Percentiles rank a stretch among this genome's conserved stretches.
phyloP scores from a whole-genome alignment of 2,329 filamentous ascomycete genomes.

The Emmonsia crescens region DNA sequence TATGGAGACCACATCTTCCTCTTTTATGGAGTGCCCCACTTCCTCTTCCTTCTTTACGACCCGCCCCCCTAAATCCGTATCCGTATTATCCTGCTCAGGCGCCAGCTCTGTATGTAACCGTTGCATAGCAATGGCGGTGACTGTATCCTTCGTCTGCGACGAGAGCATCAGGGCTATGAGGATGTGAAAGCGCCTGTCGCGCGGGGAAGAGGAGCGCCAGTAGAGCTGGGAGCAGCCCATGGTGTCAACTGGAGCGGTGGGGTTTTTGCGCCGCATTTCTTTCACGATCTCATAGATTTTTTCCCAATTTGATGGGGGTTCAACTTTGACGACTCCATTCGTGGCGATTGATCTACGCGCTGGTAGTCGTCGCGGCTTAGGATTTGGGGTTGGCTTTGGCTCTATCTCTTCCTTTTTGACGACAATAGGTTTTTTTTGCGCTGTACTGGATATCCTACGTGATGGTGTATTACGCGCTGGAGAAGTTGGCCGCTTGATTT shows the following conservation, averaged over 20 bases:
- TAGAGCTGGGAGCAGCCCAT: slow-evolving; percentile 69
- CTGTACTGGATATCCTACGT: neutral
- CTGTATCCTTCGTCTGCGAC: slow-evolving; percentile 86
- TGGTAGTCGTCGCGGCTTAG: slow-evolving; percentile 30
- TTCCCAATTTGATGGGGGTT: slow-evolving; percentile 73
- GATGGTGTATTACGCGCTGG: slow-evolving; percentile 9
- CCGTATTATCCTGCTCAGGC: slow-evolving; percentile 12
- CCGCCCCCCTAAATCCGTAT: slow-evolving; percentile 9
- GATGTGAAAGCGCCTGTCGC: slow-evolving; percentile 69
- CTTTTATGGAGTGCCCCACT: neutral
- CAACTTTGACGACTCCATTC: slow-evolving; percentile 26
- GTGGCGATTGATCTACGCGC: slow-evolving; percentile 31
- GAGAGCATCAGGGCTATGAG: slow-evolving; percentile 82
- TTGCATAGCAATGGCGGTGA: slow-evolving; percentile 73
- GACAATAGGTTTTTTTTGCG: neutral
- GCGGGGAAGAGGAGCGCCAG: slow-evolving; percentile 32
- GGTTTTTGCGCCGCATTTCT: slow-evolving; percentile 61
- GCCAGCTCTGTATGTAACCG: slow-evolving; percentile 64
- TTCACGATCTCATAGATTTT: slow-evolving; percentile 67
- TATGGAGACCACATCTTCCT: neutral
- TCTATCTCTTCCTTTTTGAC: neutral
- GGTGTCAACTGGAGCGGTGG: slow-evolving; percentile 77
- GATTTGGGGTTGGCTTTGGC: slow-evolving; percentile 16
- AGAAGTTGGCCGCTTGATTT: neutral
- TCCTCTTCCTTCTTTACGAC: slow-evolving; percentile 5